Percentiles rank a stretch among this genome's conserved stretches.
phyloP scores from a whole-genome alignment of 345 rosid genomes.

The Xanthoceras sorbifolium region DNA sequence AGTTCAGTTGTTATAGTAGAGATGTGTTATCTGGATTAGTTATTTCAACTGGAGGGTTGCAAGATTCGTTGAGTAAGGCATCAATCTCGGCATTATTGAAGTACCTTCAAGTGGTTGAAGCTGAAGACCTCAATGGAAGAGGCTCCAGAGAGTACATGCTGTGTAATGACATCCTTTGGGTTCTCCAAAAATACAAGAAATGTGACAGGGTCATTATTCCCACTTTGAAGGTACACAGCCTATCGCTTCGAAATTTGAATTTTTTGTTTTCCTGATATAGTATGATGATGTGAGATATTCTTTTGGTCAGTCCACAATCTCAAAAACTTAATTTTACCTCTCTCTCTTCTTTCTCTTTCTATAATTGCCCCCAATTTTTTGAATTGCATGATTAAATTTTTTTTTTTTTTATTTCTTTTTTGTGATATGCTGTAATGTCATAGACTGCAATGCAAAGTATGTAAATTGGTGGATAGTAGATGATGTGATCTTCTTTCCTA shows the following conservation, averaged over 20 bases:
- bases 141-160: conserved; percentile 51
- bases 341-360: neutral
- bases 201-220: conserved; percentile 81
- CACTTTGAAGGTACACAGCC: conserved; percentile 67
- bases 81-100: conserved; percentile 69
- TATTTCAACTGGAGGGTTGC: conserved; percentile 86
- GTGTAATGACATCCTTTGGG: conserved; percentile 70
- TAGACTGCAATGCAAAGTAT: neutral
- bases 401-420: too few species aligned
- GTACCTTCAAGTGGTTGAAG: conserved; percentile 58
- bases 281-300: neutral
- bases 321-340: neutral
- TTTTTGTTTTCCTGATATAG: neutral
- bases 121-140: conserved; percentile 38
- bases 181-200: conserved; percentile 73
- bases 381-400: neutral
- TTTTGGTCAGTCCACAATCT: neutral
- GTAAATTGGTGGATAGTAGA: neutral
- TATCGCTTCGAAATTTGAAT: neutral
- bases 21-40: conserved; percentile 78
- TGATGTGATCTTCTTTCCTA: neutral
- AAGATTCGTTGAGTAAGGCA: conserved; percentile 76
- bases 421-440: neutral
- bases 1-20: conserved; percentile 67
- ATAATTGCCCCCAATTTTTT: neutral